These are phyloP conservation scores for Backusella morwellensis DNA, from an alignment of 192 early-diverging fungal species.

Conservation along the genomic window DNA sequence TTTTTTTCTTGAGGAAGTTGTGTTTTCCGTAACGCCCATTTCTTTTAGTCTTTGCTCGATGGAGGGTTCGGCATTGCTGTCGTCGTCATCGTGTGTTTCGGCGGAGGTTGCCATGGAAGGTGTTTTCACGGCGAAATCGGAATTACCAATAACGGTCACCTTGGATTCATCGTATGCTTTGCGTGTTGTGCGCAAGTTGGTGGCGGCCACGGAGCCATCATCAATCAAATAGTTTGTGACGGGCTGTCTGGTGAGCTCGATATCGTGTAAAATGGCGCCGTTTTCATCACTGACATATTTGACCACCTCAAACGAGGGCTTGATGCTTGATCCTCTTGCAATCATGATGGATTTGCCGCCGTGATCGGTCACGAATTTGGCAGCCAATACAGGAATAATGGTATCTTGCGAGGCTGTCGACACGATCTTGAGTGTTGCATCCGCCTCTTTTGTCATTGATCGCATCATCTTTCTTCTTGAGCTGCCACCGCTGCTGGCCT, in stretches of 20 bases:
- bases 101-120: slow-evolving; percentile 13
- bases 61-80: slow-evolving; percentile 26
- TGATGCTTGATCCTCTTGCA: slow-evolving; percentile 49
- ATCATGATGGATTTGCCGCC: slow-evolving; percentile 38
- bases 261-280: slow-evolving; percentile 16
- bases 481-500: neutral
- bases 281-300: slow-evolving; percentile 37
- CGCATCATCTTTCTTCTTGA: slow-evolving; percentile 39
- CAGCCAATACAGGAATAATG: slow-evolving; percentile 46
- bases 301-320: slow-evolving; percentile 53
- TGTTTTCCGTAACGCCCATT: slow-evolving; percentile 33
- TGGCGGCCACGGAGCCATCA: slow-evolving; percentile 41
- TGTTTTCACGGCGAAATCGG: slow-evolving; percentile 40
- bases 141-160: slow-evolving; percentile 37
- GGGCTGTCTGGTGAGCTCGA: slow-evolving; percentile 28
- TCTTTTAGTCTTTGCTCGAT: slow-evolving; percentile 46
- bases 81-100: slow-evolving; percentile 22
- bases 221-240: slow-evolving; percentile 45
- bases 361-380: slow-evolving; percentile 39
- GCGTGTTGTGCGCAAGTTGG: slow-evolving; percentile 43
- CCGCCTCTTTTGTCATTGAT: slow-evolving; percentile 42
- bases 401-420: slow-evolving; percentile 30
- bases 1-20: neutral
- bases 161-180: slow-evolving; percentile 54
- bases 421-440: slow-evolving; percentile 44